phyloP scores from a whole-genome alignment of 257 asterid species.

The Rubia yunnanensis region DNA sequence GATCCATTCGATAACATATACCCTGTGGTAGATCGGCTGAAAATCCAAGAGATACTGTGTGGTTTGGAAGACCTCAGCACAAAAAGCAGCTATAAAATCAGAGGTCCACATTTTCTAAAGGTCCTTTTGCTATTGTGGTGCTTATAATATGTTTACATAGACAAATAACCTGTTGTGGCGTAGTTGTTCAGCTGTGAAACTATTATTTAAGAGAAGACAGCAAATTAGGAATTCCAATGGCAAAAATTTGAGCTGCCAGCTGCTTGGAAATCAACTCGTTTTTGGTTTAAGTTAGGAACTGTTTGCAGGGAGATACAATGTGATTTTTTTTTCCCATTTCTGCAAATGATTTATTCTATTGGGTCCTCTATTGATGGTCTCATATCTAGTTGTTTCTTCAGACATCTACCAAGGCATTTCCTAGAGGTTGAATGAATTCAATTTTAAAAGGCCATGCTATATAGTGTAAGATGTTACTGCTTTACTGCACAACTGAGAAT shows the following conservation, averaged over 20 bases:
- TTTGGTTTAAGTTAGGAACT: neutral
- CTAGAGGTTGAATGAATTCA: neutral
- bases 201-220: neutral
- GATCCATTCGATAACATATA: constrained; percentile 73
- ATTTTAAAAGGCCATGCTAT: neutral
- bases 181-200: neutral
- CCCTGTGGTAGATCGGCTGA: constrained; percentile 77
- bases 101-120: constrained; percentile 86
- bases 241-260: neutral
- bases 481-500: neutral
- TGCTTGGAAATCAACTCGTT: too few species aligned
- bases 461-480: neutral
- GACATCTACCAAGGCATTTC: neutral
- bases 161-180: neutral
- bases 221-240: neutral
- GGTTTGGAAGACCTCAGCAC: constrained; percentile 51
- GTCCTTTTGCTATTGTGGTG: constrained; percentile 33
- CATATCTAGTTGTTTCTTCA: neutral
- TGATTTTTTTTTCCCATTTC: neutral
- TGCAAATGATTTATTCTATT: neutral
- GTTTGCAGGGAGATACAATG: neutral
- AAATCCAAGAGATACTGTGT: constrained; percentile 67
- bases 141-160: constrained; percentile 15
- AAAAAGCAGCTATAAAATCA: constrained; percentile 48
- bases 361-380: neutral